phyloP scores from a whole-genome alignment of 768 basidiomycete genomes.

The Suillus variegatus region DNA sequence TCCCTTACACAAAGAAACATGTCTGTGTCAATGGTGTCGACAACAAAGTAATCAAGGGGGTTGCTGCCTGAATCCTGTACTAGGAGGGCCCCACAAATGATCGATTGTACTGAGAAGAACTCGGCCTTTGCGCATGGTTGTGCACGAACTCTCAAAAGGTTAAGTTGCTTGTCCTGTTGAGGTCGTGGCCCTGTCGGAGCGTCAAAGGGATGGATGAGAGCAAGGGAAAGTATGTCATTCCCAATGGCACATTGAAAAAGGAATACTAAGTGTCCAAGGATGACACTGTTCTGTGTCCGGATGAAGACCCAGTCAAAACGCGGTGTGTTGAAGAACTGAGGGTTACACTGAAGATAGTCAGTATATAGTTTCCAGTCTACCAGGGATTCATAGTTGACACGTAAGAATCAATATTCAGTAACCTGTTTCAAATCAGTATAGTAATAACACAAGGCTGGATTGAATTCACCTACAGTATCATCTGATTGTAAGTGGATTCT shows the following conservation, averaged over 20 bases:
- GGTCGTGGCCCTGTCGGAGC: neutral
- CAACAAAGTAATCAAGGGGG: too few relatives aligned
- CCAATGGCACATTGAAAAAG: conserved; percentile 20
- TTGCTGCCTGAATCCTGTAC: conserved; percentile 14
- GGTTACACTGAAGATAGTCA: conserved; percentile 31
- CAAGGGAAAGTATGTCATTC: neutral
- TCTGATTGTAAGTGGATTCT: conserved; percentile 5
- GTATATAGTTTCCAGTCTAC: conserved; percentile 29
- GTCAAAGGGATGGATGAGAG: conserved; percentile 24
- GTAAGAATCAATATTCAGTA: conserved; percentile 24
- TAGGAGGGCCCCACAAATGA: conserved; percentile 29
- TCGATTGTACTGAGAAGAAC: conserved; percentile 30
- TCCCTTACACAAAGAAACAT: neutral
- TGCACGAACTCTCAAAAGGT: conserved; percentile 19
- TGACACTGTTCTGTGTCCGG: conserved; percentile 11
- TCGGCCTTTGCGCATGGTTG: conserved; percentile 7
- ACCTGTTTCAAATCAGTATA: conserved; percentile 18
- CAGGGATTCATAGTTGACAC: conserved; percentile 28
- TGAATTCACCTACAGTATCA: neutral
- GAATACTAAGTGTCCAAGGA: conserved; percentile 20
- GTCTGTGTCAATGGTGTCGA: too few relatives aligned
- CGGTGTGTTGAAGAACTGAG: conserved; percentile 27
- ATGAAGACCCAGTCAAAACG: conserved; percentile 33
- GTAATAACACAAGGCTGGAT: neutral
- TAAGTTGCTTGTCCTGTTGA: conserved; percentile 25